Base-by-base conservation (phyloP, 2,329 filamentous ascomycete genomes). In the Monosporascus sp. region DNA sequence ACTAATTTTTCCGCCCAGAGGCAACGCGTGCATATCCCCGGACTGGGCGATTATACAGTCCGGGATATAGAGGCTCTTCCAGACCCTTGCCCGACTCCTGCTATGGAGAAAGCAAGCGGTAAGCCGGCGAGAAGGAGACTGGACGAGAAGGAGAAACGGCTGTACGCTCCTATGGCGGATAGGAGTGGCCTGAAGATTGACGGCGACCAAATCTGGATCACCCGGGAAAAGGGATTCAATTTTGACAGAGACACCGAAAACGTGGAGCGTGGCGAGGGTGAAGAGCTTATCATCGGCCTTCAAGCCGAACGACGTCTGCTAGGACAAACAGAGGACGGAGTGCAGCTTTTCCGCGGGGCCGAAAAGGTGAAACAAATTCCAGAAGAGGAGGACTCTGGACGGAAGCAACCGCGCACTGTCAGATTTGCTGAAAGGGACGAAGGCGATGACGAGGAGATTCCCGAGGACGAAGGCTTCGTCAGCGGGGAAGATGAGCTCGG, bases 161-260 rank as follows among this genome's bases (percentile, higher is more conserved):
- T 99, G 5, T 95, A 97, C 70, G 95, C 94, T 3, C 95, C 94
- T 37, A 97, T 99, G 93, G 96, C 92, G 25, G 94, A 99, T 71
- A 91, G 96, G 37, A 95, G 92, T 59, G 94, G 94, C 63, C 83
- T 99, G 14, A 85, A 97, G 67, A 93, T 99, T 49, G 94, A 99
- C 61, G 96, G 96, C 56, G 94, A 99, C 71, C 92, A 93, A 7
- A 92, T 99, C 38, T 99, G 96, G 75, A 97, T 87, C 55, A 86
- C 83, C 9, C 75, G 81, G 52, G 82, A 87, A 49, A 86, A 85
- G 61, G 84, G 83, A 0, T 87, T 87, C 62, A 95, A 83, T 4
- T 97, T 99, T 59, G 78, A 86, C 68, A 80, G 78, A 58, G 81
- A 83, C 31, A 79, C 71, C 2, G 84, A 89, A 11, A 80, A 83